Conservation (phyloP, 2,329 filamentous ascomycete genomes). For the Epichloe uncinata region DNA sequence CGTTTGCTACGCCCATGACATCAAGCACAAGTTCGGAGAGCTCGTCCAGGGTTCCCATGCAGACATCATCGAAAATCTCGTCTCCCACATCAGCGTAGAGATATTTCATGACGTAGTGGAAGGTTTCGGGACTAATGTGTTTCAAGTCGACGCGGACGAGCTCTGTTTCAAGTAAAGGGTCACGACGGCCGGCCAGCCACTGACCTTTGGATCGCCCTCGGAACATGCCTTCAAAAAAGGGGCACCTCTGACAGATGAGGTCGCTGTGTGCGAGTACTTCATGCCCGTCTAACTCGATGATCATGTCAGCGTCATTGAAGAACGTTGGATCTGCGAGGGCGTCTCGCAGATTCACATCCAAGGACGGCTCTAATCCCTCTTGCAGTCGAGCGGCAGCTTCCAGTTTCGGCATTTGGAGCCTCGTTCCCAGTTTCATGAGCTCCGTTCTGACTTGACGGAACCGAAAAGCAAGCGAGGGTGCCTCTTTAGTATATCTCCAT, state of each 20-base stretch:
- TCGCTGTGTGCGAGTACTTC: slow-evolving; percentile 63
- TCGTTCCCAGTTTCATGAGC: slow-evolving; percentile 71
- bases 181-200: slow-evolving; percentile 66
- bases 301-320: slow-evolving; percentile 66
- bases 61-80: slow-evolving; percentile 69
- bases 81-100: slow-evolving; percentile 73
- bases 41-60: slow-evolving; percentile 59
- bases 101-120: slow-evolving; percentile 65
- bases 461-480: slow-evolving; percentile 50
- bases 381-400: slow-evolving; percentile 70
- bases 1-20: slow-evolving; percentile 79
- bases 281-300: slow-evolving; percentile 66
- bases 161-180: slow-evolving; percentile 20
- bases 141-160: slow-evolving; percentile 64
- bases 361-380: slow-evolving; percentile 45
- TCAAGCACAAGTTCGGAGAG: slow-evolving; percentile 85
- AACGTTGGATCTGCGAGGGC: slow-evolving; percentile 58
- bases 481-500: slow-evolving; percentile 66
- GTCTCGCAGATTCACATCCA: slow-evolving; percentile 56
- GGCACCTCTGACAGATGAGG: slow-evolving; percentile 69
- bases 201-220: slow-evolving; percentile 72
- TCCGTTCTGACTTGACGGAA: slow-evolving; percentile 73
- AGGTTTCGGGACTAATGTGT: slow-evolving; percentile 61
- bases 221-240: slow-evolving; percentile 85
- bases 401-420: slow-evolving; percentile 55